Base-by-base conservation (phyloP, 169 alveolate genomes). In the Plasmodium fragile region DNA sequence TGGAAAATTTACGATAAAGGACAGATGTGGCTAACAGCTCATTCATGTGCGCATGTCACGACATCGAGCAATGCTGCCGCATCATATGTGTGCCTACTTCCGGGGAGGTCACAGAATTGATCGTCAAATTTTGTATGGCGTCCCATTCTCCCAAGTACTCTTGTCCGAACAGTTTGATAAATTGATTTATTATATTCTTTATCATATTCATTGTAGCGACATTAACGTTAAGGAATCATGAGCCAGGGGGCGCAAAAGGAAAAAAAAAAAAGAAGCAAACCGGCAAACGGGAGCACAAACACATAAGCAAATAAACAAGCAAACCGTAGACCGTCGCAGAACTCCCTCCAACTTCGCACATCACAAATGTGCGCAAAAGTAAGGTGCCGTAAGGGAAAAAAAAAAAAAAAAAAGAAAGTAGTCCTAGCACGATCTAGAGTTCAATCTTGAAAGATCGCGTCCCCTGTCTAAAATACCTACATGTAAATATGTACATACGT, bases 91-190 rank as follows among this genome's bases (percentile, higher is more conserved):
- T 45, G 22, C 69, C n/a, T 85, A 85, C 93, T 72, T 96, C 97
- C 22, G 97, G 97, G 22, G 95, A 95, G 11, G 97, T 84, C 71
- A 95, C 94, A 32, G 97, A 95, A 83, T 95, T 95, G 13, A 95
- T 92, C 41, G 95, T 95, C 43, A 95, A 92, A 92, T 95, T 93
- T 84, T 93, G 89, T 69, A 95, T 93, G n/a, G 97, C 95, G 72
- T 95, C 96, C 97, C 97, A 95, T 65, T 95, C 97, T 73, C 96
- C 97, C 22, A 95, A 93, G 75, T 93, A 95, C 52, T 95, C 97
- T 78, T 95, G 93, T 85, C 97, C 97, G 82, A 83, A 95, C 82
- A 94, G 43, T 89, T 95, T 95, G 78, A 95, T 93, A 85, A 95
- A 92, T 85, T 95, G 97, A 52, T 93, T 93, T 34, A 95, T 84